Conservation (phyloP, 2,329 filamentous ascomycete species). For the Ilyonectria sp. region DNA sequence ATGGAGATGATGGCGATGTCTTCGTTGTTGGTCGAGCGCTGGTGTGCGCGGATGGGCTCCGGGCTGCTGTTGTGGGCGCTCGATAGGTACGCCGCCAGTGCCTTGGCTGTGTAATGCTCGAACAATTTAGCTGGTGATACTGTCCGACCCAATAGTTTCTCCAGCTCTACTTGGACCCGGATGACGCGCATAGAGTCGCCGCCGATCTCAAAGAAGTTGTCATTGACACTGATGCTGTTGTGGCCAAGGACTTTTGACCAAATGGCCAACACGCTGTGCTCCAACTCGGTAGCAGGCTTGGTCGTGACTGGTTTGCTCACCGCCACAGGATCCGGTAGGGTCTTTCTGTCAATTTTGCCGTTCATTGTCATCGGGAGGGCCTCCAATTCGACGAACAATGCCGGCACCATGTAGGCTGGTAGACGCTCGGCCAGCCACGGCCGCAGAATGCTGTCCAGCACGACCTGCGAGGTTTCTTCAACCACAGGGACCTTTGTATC, state of each 20-base stretch:
- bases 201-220: background rate
- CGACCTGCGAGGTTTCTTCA: background rate
- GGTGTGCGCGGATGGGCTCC: background rate
- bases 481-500: background rate
- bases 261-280: background rate
- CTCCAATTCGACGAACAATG: background rate
- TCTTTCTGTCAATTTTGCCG: background rate
- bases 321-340: background rate
- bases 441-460: background rate
- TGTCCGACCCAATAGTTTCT: background rate
- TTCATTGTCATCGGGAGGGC: background rate
- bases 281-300: background rate
- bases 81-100: background rate
- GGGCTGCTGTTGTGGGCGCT: background rate
- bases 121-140: background rate
- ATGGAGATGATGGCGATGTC: background rate
- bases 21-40: background rate
- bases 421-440: background rate
- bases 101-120: background rate
- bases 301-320: background rate
- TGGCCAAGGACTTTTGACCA: background rate
- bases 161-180: background rate
- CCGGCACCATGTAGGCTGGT: background rate
- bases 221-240: background rate
- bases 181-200: background rate